Conservation (phyloP, 2,329 filamentous ascomycete species). For the Cyanodermella asteris region DNA sequence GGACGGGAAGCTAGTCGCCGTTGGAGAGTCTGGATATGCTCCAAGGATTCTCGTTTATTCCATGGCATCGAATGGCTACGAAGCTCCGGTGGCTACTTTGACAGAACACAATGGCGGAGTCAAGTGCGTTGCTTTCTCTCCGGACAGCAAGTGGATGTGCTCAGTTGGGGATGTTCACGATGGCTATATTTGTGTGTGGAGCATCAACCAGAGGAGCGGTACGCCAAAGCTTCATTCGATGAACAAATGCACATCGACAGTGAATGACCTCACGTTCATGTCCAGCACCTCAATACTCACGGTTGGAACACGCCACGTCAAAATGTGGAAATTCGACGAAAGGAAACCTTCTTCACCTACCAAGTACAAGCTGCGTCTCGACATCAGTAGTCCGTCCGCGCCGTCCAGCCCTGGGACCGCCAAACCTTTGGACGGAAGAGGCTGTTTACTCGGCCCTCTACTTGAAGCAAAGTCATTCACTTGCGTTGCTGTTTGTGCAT, state of each 20-base stretch:
- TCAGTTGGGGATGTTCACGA: conserved; percentile 79
- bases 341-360: conserved; percentile 34
- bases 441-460: conserved; percentile 62
- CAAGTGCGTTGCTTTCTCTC: conserved; percentile 69
- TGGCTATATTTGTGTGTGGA: conserved; percentile 84
- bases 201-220: conserved; percentile 60
- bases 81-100: conserved; percentile 63
- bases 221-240: conserved; percentile 57
- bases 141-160: conserved; percentile 66
- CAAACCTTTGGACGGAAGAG: conserved; percentile 62
- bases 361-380: conserved; percentile 34
- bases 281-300: conserved; percentile 66
- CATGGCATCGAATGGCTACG: conserved; percentile 50
- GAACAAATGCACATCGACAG: conserved; percentile 78
- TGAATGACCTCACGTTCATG: conserved; percentile 80
- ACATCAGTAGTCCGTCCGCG: conserved; percentile 12
- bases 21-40: conserved; percentile 87
- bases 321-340: conserved; percentile 76
- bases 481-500: conserved; percentile 49
- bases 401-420: conserved; percentile 26
- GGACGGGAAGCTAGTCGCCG: conserved; percentile 69
- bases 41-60: conserved; percentile 82
- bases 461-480: conserved; percentile 73
- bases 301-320: conserved; percentile 75
- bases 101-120: conserved; percentile 84